A percentile compares a stretch with the other conserved stretches of the same genome.
These are phyloP conservation scores for Fulvia fulva DNA, from an alignment of 2,329 filamentous ascomycete species.

Conservation along the genomic window DNA sequence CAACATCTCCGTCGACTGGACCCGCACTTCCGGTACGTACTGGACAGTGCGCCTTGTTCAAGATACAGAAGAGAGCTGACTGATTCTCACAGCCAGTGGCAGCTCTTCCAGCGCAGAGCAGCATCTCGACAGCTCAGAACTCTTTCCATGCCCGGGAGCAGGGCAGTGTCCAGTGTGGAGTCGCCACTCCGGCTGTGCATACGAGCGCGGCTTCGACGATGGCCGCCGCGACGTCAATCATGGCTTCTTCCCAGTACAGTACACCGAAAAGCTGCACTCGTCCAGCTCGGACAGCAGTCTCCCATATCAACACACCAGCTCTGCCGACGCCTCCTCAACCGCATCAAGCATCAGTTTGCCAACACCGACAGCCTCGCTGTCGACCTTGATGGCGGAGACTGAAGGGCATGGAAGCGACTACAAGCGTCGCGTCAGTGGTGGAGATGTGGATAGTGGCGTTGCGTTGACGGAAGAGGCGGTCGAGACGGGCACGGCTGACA, in stretches of 20 bases:
- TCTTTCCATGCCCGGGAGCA: slow-evolving; percentile 27
- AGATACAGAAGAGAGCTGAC: not conserved
- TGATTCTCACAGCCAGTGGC: not conserved
- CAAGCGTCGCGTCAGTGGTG: slow-evolving; percentile 26
- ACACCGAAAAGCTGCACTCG: not conserved
- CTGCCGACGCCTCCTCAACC: slow-evolving; percentile 24
- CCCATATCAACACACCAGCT: not conserved
- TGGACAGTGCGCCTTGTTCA: slow-evolving; percentile 2
- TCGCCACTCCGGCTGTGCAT: slow-evolving; percentile 28
- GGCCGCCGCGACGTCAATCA: slow-evolving; percentile 28
- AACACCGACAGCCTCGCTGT: slow-evolving; percentile 15
- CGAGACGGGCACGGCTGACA: slow-evolving; percentile 1
- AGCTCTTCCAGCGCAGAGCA: not conserved
- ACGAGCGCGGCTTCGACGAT: slow-evolving; percentile 30
- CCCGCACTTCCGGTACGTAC: slow-evolving; percentile 22
- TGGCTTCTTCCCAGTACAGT: slow-evolving; percentile 17
- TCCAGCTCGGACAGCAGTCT: not conserved
- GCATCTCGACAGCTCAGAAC: slow-evolving; percentile 16
- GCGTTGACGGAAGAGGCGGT: slow-evolving; percentile 42
- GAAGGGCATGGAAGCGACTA: not conserved
- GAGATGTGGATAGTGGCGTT: slow-evolving; percentile 51
- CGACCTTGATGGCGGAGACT: not conserved
- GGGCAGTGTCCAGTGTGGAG: slow-evolving; percentile 27
- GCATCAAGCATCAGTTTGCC: slow-evolving; percentile 33
- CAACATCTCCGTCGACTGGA: slow-evolving; percentile 27